phyloP scores from a whole-genome alignment of 768 basidiomycete species.

The Mycena venus region DNA sequence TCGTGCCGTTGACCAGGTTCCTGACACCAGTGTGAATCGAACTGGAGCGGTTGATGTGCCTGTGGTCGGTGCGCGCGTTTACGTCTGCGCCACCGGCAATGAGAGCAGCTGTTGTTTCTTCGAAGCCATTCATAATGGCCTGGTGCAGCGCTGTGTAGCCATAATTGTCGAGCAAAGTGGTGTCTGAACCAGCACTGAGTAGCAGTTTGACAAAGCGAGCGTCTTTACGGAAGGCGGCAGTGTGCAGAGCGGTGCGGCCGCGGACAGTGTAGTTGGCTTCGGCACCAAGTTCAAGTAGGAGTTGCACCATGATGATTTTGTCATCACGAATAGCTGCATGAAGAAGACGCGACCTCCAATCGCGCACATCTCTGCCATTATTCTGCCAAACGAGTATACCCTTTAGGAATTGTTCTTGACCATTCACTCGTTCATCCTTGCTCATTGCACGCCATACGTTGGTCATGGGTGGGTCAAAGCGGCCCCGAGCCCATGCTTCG shows the following conservation, averaged over 20 bases:
- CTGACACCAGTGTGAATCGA: not conserved
- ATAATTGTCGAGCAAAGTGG: not conserved
- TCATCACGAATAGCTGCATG: conserved; percentile 28
- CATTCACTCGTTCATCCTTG: conserved; percentile 1
- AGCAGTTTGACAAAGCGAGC: conserved; percentile 11
- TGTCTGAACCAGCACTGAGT: conserved; percentile 14
- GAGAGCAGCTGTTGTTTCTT: conserved; percentile 9
- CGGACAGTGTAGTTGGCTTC: conserved; percentile 5
- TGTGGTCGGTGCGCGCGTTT: conserved; percentile 5
- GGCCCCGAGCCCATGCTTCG: not conserved
- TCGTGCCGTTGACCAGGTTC: not conserved
- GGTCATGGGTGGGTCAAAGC: conserved; percentile 7
- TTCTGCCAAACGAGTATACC: not conserved
- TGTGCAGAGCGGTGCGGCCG: conserved; percentile 22
- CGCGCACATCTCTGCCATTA: not conserved
- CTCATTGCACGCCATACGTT: conserved; percentile 11
- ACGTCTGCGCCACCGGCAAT: conserved; percentile 2
- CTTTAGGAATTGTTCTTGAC: not conserved
- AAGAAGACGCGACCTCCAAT: conserved; percentile 24
- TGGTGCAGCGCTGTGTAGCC: conserved; percentile 18
- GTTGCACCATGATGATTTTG: conserved; percentile 19
- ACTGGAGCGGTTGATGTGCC: not conserved
- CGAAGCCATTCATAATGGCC: conserved; percentile 16
- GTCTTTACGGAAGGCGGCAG: conserved; percentile 12
- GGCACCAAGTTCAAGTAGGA: conserved; percentile 28